phyloP scores from a whole-genome alignment of 2,329 filamentous ascomycete species.

The Ilyonectria destructans region DNA sequence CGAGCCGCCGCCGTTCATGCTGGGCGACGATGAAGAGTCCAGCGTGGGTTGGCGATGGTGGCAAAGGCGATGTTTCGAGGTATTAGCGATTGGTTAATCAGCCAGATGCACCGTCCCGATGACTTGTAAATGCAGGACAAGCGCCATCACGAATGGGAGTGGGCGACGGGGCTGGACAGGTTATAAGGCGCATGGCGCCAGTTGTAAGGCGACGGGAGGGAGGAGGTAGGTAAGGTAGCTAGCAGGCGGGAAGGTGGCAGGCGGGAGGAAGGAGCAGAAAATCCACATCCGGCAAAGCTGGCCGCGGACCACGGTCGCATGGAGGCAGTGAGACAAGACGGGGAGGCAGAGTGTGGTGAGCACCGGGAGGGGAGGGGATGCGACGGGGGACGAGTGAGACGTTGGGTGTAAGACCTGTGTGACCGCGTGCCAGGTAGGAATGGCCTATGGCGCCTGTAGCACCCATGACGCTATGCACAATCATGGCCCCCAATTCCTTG shows the following conservation, averaged over 20 bases:
- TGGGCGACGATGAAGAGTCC: constrained; percentile 8
- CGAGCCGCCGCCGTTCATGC: constrained; percentile 24
- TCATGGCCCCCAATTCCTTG: too few species aligned
- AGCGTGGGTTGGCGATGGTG: neutral
- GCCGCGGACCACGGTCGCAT: constrained; percentile 27
- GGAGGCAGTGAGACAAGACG: constrained; percentile 21
- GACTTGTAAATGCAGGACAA: constrained; percentile 17
- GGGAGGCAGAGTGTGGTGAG: neutral
- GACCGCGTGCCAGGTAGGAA: neutral
- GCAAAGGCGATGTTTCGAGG: neutral
- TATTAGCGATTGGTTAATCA: constrained; percentile 15
- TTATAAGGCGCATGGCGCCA: constrained; percentile 16
- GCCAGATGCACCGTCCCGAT: constrained; percentile 7
- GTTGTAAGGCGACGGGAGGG: neutral
- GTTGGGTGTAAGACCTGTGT: constrained; percentile 3
- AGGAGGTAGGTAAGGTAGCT: neutral
- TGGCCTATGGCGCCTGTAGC: too few species aligned
- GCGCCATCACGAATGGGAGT: constrained; percentile 28
- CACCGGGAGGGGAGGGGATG: neutral
- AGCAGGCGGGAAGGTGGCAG: constrained; percentile 10
- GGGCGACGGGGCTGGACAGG: constrained; percentile 11
- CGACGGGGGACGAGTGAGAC: constrained; percentile 6
- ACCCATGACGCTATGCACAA: too few species aligned
- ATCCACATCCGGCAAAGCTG: constrained; percentile 23
- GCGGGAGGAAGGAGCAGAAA: neutral